Evolutionary conservation across 202 grass and related monocot species (phyloP), one percentile per base, ranked within the genome.

Genomic region (Eragrostis tef): DNA sequence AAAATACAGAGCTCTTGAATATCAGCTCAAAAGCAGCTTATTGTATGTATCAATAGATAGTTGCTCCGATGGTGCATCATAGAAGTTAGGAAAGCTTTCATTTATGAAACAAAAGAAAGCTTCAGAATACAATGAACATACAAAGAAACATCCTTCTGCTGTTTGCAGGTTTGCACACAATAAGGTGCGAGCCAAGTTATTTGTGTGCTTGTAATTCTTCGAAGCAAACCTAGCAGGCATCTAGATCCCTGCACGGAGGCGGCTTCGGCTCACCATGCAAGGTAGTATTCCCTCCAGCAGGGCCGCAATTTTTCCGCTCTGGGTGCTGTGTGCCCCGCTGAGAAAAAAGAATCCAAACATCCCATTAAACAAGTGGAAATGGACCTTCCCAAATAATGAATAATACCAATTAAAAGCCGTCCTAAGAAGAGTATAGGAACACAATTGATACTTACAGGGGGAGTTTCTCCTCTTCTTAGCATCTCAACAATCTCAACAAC

Each of bases 401-500:
- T 27, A 7, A 11, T 78, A 83, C 3, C 14, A 78, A 61, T 1
- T 61, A 83, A 78, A 29, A 48, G 25, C 9, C 60, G 22, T 29
- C 1, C 1, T 24, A 63, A 59, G 21, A 17, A 89, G 3, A 70
- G 10, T 47, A 75, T 16, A 52, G 86, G 0, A 48, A 83, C 83
- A 14, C 6, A 69, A 19, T 81, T 75, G 65, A 77, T 80, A 65
- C 78, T 90, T 94, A 98, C 95, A 51, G 90, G 88, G 42, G 92
- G 92, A 2, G 77, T 82, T 86, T 91, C 90, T 71, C 92, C 95
- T 85, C 81, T 98, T 93, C 88, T 94, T 53, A 98, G 70, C 90
- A 93, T 93, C 83, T 98, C 95, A 69, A 93, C 92, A 65, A 98
- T 91, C 79, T 94, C 95, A 46, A 98, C 68, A 36, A 94, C 95